Conservation (phyloP, 371 early-diverging fungal species). For the Mucor piriformis region DNA sequence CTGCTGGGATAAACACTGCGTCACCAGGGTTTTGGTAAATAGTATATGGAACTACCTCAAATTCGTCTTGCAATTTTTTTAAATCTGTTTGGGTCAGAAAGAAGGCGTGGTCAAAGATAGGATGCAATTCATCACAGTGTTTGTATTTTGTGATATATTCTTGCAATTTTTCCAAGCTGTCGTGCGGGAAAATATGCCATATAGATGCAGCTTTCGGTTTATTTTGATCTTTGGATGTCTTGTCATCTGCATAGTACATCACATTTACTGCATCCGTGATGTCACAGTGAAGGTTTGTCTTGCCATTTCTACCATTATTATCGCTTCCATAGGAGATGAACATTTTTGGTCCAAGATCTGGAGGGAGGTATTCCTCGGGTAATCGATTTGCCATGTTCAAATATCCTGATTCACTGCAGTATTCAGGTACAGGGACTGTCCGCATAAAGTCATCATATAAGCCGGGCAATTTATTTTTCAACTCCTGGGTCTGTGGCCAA, state of each 20-base stretch:
- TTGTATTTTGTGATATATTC: not conserved
- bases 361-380: not conserved
- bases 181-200: not conserved
- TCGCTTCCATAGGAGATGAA: not conserved
- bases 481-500: not conserved
- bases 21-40: not conserved
- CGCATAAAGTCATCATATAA: not conserved
- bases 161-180: not conserved
- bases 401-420: not conserved
- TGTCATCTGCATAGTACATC: not conserved
- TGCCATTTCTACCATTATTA: not conserved
- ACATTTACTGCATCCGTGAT: not conserved
- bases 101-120: not conserved
- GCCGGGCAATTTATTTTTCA: not conserved
- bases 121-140: not conserved
- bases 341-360: not conserved
- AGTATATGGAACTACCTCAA: not conserved
- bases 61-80: not conserved
- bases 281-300: not conserved
- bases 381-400: not conserved
- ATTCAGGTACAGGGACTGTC: not conserved
- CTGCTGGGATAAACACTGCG: not conserved
- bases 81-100: not conserved
- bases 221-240: not conserved
- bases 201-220: not conserved